Evolutionary conservation across 495 filamentous ascomycete species (phyloP).

Genomic region (Sphaerosporella brunnea): DNA sequence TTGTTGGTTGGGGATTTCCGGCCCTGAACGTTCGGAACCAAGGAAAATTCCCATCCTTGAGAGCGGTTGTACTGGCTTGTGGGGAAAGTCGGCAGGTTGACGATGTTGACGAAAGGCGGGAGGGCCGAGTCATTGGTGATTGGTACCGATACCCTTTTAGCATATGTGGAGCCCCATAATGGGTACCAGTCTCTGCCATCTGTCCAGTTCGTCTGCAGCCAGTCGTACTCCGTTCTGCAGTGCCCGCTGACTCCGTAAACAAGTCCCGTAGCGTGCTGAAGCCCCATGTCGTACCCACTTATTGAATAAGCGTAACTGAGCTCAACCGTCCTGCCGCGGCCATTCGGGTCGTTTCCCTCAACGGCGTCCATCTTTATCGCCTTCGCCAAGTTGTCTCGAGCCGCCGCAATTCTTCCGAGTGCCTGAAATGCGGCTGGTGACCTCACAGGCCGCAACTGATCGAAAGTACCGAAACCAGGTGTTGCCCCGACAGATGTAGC

Average conservation of each 20-base stretch:
- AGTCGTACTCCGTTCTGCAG: background rate
- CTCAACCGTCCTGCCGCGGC: background rate
- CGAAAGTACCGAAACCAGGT: no score
- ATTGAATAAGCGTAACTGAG: background rate
- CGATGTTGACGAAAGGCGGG: background rate
- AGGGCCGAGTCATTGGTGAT: background rate
- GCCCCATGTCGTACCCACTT: constrained; percentile 1
- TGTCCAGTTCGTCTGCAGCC: background rate
- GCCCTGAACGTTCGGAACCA: background rate
- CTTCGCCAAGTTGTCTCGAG: background rate
- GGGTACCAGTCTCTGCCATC: background rate
- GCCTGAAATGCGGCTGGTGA: background rate
- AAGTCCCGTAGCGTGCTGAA: background rate
- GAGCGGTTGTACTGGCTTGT: no score
- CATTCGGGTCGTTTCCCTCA: background rate
- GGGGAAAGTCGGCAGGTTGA: background rate
- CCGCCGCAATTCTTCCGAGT: background rate
- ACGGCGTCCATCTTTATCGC: background rate
- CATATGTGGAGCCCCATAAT: background rate
- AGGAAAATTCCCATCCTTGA: background rate
- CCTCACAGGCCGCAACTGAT: background rate
- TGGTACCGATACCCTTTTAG: background rate
- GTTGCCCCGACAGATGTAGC: no score
- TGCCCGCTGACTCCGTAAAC: background rate
- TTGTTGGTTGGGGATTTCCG: background rate